These are phyloP conservation scores for Gypsophila paniculata DNA, from an alignment of 179 eudicot species.

Conservation along the genomic window DNA sequence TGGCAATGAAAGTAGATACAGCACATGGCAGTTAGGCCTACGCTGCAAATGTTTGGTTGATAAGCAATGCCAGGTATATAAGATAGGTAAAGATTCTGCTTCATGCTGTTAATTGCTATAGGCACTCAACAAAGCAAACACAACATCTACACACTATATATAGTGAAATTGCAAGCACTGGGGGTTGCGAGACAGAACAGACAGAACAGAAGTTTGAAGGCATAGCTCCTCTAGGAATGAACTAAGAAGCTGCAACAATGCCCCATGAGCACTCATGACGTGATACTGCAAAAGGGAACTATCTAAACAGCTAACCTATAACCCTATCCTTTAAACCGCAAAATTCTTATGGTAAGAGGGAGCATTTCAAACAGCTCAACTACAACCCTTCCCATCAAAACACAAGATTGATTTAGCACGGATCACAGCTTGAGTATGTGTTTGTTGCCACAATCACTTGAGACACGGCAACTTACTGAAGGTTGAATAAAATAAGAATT, in stretches of 20 bases:
- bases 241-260: neutral
- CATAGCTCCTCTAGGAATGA: neutral
- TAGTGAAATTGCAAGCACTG: neutral
- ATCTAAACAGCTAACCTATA: too few species aligned
- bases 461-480: neutral
- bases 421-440: neutral
- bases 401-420: neutral
- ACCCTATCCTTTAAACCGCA: too few species aligned
- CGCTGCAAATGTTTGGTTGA: neutral
- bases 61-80: neutral
- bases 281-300: too few species aligned
- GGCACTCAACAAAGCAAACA: constrained; percentile 1
- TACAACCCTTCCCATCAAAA: neutral
- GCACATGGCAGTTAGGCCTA: neutral
- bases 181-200: neutral
- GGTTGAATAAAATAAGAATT: neutral
- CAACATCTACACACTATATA: neutral
- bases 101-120: neutral
- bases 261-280: neutral
- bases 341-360: neutral
- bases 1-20: neutral
- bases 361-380: neutral
- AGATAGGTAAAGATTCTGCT: neutral
- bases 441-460: neutral
- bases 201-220: too few species aligned